phyloP scores from a whole-genome alignment of 257 asterid species.

The Coffea eugenioides region DNA sequence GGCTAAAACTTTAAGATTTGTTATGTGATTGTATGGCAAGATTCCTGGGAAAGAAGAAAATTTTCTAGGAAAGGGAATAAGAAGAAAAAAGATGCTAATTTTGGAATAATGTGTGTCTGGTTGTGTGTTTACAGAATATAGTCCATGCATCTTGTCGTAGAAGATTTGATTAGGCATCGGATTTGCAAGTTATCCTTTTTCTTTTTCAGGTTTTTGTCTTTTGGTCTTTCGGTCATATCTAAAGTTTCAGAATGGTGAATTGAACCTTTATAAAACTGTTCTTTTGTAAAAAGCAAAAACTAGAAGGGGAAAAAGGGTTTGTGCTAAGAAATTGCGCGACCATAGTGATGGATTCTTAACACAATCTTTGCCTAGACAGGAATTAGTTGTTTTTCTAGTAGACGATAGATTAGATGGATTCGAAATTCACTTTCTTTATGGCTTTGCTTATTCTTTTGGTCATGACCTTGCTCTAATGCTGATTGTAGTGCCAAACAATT shows the following conservation, averaged over 20 bases:
- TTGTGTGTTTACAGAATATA: neutral
- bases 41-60: neutral
- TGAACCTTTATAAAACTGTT: neutral
- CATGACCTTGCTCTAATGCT: neutral
- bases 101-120: neutral
- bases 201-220: neutral
- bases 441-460: neutral
- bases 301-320: too few relatives aligned
- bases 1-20: neutral
- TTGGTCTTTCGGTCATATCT: neutral
- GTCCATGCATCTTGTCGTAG: neutral
- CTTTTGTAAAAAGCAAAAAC: neutral
- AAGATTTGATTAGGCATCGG: neutral
- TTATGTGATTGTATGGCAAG: neutral
- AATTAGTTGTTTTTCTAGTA: neutral
- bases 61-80: neutral
- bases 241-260: neutral
- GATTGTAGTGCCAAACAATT: neutral
- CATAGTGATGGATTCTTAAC: neutral
- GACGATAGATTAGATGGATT: neutral
- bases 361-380: neutral
- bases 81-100: neutral
- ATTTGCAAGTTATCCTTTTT: neutral
- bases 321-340: neutral
- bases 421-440: neutral